These are phyloP conservation scores for Knufia petricola DNA, from an alignment of 2,329 filamentous ascomycete genomes.

Conservation along the genomic window DNA sequence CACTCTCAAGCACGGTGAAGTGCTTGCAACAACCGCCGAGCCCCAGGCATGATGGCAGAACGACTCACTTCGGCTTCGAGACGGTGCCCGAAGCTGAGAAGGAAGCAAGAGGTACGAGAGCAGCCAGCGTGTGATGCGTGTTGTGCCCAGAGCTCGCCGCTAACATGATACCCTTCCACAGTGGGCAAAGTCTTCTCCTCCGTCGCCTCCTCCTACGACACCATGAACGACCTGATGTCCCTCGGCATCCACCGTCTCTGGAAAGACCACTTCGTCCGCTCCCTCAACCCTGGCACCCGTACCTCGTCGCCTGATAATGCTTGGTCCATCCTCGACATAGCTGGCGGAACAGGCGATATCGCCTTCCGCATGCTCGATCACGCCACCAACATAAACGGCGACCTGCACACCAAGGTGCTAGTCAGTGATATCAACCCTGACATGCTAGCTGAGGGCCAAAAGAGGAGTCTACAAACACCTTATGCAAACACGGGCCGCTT, in stretches of 20 bases:
- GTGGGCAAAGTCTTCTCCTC: slow-evolving; percentile 89
- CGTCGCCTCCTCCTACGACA: slow-evolving; percentile 88
- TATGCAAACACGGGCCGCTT: slow-evolving; percentile 48
- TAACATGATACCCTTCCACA: slow-evolving; percentile 28
- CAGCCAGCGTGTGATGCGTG: background rate
- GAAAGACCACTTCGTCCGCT: slow-evolving; percentile 94
- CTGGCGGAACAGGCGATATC: slow-evolving; percentile 94
- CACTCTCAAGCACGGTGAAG: background rate
- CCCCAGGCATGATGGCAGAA: slow-evolving; percentile 40
- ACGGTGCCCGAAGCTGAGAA: slow-evolving; percentile 76
- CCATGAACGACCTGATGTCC: slow-evolving; percentile 99
- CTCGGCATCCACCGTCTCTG: slow-evolving; percentile 92
- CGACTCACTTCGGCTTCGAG: slow-evolving; percentile 86
- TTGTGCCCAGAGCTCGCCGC: too few relatives aligned
- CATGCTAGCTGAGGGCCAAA: slow-evolving; percentile 82
- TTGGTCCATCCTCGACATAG: slow-evolving; percentile 83
- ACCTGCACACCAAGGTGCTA: slow-evolving; percentile 71
- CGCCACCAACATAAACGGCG: slow-evolving; percentile 68
- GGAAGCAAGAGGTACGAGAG: slow-evolving; percentile 49
- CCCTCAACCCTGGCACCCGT: slow-evolving; percentile 68
- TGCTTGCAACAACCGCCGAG: slow-evolving; percentile 5
- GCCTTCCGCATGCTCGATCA: slow-evolving; percentile 93
- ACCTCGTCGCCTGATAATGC: slow-evolving; percentile 33
- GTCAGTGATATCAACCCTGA: slow-evolving; percentile 93
- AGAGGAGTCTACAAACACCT: slow-evolving; percentile 58